These are phyloP conservation scores for Exophiala calicioides DNA, from an alignment of 2,329 filamentous ascomycete species.

Conservation along the genomic window DNA sequence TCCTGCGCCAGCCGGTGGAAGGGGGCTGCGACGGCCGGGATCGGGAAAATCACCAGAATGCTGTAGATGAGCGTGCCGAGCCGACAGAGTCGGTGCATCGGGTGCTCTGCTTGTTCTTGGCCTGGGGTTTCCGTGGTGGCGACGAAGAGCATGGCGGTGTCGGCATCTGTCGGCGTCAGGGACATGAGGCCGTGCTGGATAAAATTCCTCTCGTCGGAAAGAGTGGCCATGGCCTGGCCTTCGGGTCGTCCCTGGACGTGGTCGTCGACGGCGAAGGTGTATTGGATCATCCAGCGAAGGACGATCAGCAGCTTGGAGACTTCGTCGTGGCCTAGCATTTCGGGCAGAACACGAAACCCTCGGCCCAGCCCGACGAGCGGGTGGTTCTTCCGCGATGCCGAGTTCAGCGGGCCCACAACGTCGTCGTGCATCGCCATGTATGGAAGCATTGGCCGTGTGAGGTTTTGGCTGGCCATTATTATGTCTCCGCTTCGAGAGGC, in stretches of 20 bases:
- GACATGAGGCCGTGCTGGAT: slow-evolving; percentile 41
- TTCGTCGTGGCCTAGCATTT: slow-evolving; percentile 12
- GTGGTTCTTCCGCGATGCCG: slow-evolving; percentile 34
- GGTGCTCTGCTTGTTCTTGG: slow-evolving; percentile 25
- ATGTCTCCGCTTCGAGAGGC: slow-evolving; percentile 25
- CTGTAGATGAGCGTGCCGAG: slow-evolving; percentile 41
- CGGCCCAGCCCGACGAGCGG: slow-evolving; percentile 29
- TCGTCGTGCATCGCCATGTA: slow-evolving; percentile 31
- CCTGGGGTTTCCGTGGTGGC: no score
- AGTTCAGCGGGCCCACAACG: slow-evolving; percentile 22
- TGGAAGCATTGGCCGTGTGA: slow-evolving; percentile 30
- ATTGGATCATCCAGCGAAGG: slow-evolving; percentile 37
- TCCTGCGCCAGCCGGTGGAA: slow-evolving; percentile 35
- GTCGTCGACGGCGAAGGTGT: slow-evolving; percentile 35
- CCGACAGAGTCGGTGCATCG: slow-evolving; percentile 40
- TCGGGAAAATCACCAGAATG: slow-evolving; percentile 42
- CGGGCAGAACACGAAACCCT: slow-evolving; percentile 29
- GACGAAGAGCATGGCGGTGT: no score
- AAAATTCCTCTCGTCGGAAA: slow-evolving; percentile 43
- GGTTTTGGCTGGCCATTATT: slow-evolving; percentile 32
- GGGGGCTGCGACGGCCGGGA: slow-evolving; percentile 41
- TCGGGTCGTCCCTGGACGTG: slow-evolving; percentile 24
- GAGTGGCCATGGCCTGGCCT: slow-evolving; percentile 30
- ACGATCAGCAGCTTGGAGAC: slow-evolving; percentile 35
- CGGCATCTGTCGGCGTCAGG: no score